phyloP scores from a whole-genome alignment of 331 rosid species.

The Acacia concinna region DNA sequence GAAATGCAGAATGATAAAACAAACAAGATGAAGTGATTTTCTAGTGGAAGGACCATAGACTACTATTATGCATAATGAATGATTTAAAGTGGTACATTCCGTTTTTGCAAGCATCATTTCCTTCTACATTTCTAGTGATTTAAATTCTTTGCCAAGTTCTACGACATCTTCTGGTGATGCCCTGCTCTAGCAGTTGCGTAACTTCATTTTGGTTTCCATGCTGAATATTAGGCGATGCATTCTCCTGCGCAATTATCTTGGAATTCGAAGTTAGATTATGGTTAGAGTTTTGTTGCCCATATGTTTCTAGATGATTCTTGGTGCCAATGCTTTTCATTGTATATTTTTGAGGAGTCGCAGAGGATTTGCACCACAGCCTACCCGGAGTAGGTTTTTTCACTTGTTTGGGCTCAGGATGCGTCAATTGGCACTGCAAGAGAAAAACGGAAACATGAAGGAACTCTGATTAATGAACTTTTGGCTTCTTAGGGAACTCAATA shows the following conservation, averaged over 20 bases:
- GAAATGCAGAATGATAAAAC: neutral
- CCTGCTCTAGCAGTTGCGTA: conserved; percentile 9
- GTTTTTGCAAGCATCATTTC: neutral
- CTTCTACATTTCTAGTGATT: neutral
- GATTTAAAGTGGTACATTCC: neutral
- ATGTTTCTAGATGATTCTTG: conserved; percentile 40
- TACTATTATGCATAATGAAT: neutral
- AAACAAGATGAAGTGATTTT: neutral
- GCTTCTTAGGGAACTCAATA: neutral
- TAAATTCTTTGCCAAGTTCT: neutral
- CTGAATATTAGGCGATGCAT: conserved; percentile 68
- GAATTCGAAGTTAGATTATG: conserved; percentile 41
- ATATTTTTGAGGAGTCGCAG: conserved; percentile 39
- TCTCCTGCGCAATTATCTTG: conserved; percentile 50
- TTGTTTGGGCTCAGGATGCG: conserved; percentile 37
- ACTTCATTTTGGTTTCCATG: conserved; percentile 6
- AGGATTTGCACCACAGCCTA: conserved; percentile 29
- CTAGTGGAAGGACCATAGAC: neutral
- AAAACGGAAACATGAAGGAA: neutral
- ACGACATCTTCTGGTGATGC: conserved; percentile 3
- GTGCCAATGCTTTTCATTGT: conserved; percentile 37
- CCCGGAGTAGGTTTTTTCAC: conserved; percentile 31
- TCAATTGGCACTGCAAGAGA: conserved; percentile 37
- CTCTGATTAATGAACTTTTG: neutral
- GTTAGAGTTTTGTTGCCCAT: conserved; percentile 25